Evolutionary conservation across 192 early-diverging fungal species (phyloP), one percentile per base, ranked within the genome.

Genomic region (Kickxella alabastrina): DNA sequence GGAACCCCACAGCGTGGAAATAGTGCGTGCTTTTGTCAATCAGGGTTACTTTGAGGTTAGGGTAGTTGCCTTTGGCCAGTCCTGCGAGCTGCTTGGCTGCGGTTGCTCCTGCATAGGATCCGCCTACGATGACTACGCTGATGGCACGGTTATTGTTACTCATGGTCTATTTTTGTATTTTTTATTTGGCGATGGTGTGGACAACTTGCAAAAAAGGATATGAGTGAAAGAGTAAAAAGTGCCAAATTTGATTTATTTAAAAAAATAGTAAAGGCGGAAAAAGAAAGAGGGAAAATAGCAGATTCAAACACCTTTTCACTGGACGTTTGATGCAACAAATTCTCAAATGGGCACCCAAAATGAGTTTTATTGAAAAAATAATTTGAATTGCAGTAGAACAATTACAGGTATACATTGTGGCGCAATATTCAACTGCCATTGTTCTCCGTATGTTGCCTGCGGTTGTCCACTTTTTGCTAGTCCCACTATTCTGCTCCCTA

Each of bases 1-100:
- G 65, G 15, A 70, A 75, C 6, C 69, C 83, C 23, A 83, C 52
- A 3, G 57, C 58, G 49, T 85, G 81, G 47, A 73, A 80, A 52
- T 79, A 80, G 66, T 85, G 81, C 39, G 66, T 58, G 62, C 58
- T 68, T 44, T 69, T 48, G 58, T 85, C 81, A 8, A 85, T 68
- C 17, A 85, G 59, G 23, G 80, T 79, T 14, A 85, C 75, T 19
- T 64, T 76, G 13, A 77, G 48, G 2, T 72, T 54, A 2, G 67
- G 17, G 31, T 58, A 74, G 1, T 57, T 62, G 29, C 63, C 51
- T 5, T 65, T 49, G 28, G 52, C 28, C 14, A 70, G 55, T 0
- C 39, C 60, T 14, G 77, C 66, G 6, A 85, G 61, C 14, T 46
- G 52, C 44, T 57, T 61, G 35, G 80, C 81, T 10, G 67, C 37